These are phyloP conservation scores for Eleusine indica DNA, from an alignment of 176 grass and related monocot species.

Conservation along the genomic window DNA sequence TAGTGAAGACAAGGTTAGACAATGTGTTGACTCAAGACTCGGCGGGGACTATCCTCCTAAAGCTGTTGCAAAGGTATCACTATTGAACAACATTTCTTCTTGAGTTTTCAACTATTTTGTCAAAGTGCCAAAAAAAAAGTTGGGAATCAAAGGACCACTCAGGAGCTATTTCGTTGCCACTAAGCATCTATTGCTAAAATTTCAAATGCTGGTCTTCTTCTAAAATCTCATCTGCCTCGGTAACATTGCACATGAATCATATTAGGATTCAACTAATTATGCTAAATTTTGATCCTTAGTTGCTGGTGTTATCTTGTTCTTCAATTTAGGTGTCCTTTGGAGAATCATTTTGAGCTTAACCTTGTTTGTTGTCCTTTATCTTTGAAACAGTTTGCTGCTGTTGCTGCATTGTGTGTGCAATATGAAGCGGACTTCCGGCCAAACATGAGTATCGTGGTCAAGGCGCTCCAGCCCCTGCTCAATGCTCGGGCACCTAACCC, in stretches of 20 bases:
- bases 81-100: constrained; percentile 15
- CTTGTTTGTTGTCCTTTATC: neutral
- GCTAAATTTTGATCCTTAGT: neutral
- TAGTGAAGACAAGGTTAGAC: constrained; percentile 84
- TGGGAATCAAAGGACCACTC: neutral
- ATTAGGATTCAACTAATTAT: constrained; percentile 1
- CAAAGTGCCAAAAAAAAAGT: neutral
- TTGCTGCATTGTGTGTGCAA: constrained; percentile 77
- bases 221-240: neutral
- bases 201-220: neutral
- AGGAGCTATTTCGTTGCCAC: too few species aligned
- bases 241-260: neutral
- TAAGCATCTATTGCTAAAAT: too few species aligned
- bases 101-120: constrained; percentile 8
- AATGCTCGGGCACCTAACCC: constrained; percentile 60
- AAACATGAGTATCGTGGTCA: constrained; percentile 88
- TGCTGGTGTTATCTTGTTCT: neutral
- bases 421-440: constrained; percentile 83
- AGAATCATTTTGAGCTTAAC: constrained; percentile 1
- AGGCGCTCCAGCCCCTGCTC: constrained; percentile 73
- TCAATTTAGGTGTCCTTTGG: neutral
- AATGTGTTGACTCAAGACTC: constrained; percentile 84
- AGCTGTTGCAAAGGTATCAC: constrained; percentile 76
- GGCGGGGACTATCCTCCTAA: constrained; percentile 76
- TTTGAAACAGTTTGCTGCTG: constrained; percentile 72